These are phyloP conservation scores for Tilletia caries DNA, from an alignment of 1,284 basidiomycete species.

Conservation along the genomic window DNA sequence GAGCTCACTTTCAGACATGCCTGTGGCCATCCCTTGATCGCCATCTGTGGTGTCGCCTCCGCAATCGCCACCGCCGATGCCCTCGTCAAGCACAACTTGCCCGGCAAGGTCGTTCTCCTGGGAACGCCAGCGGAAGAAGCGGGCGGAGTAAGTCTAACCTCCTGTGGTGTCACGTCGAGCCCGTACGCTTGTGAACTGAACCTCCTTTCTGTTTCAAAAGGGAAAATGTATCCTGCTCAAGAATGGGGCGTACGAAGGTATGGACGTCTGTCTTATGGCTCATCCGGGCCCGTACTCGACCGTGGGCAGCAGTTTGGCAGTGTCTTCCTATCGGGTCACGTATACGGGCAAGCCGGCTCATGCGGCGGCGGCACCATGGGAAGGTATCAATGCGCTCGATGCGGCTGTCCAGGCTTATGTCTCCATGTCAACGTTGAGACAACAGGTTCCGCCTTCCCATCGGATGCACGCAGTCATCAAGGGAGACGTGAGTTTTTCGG, in stretches of 20 bases:
- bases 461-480: conserved; percentile 56
- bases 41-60: conserved; percentile 72
- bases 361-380: conserved; percentile 65
- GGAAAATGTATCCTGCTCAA: conserved; percentile 73
- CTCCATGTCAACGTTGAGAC: conserved; percentile 69
- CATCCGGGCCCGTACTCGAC: conserved; percentile 55
- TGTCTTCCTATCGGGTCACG: conserved; percentile 31
- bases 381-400: conserved; percentile 77
- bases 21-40: conserved; percentile 71
- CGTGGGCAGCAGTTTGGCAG: conserved; percentile 61
- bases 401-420: conserved; percentile 77
- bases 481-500: conserved; percentile 39
- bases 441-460: conserved; percentile 66
- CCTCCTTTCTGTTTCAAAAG: too few species aligned
- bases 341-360: conserved; percentile 43
- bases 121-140: conserved; percentile 85
- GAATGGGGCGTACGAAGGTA: conserved; percentile 68
- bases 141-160: conserved; percentile 6
- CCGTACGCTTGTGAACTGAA: conserved; percentile 59
- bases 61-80: conserved; percentile 69
- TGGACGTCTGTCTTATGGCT: conserved; percentile 74
- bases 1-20: conserved; percentile 15
- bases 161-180: neutral
- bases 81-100: conserved; percentile 62
- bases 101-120: conserved; percentile 72